Base-by-base conservation (phyloP, 805 yeast species). In the Clavispora phyllophila region DNA sequence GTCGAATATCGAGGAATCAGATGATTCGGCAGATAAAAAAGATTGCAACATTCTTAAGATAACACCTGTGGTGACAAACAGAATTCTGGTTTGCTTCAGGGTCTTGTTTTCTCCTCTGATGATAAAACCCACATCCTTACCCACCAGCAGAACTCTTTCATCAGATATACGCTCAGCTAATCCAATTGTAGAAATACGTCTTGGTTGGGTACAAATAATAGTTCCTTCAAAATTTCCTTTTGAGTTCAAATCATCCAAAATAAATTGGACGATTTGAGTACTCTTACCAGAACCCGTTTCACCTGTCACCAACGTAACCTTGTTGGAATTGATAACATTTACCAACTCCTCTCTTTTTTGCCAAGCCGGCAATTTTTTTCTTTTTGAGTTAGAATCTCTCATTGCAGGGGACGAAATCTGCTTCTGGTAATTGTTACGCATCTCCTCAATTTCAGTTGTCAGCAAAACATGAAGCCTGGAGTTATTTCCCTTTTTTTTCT, bases 201-300 rank as follows among this genome's bases (percentile, higher is more conserved):
- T 76, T 2, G 99, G 99, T 62, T 91, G 98, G 0, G 97, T 89
- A 63, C 96, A 89, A 1, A 91, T 67, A 4, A 91, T 84, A 31
- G 72, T 75, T 3, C 84, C 73, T 19, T 65, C 60, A 48, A 72
- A 82, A 47, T 76, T 77, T 0, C 75, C 75, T 10, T 63, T 57
- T 0, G 63, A 36, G 38, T 76, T 71, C 45, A 87, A 55, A 31
- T 80, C 71, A 58, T 91, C 98, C 14, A 91, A 64, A 17, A 91
- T 68, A 51, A 89, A 91, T 60, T 91, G 99, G 5, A 88, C 96
- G 5, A 87, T 79, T 59, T 91, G 99, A 0, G 99, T 91, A 1
- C 96, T 87, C 57, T 91, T 91, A 52, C 98, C 98, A 1, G 97
- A 90, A 53, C 98, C 98, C 0, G 98, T 91, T 60, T 93, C 99